Evolutionary conservation across 2,329 filamentous ascomycete genomes (phyloP), one percentile per base, ranked within the genome.

Genomic region (Akanthomyces lecanii): DNA sequence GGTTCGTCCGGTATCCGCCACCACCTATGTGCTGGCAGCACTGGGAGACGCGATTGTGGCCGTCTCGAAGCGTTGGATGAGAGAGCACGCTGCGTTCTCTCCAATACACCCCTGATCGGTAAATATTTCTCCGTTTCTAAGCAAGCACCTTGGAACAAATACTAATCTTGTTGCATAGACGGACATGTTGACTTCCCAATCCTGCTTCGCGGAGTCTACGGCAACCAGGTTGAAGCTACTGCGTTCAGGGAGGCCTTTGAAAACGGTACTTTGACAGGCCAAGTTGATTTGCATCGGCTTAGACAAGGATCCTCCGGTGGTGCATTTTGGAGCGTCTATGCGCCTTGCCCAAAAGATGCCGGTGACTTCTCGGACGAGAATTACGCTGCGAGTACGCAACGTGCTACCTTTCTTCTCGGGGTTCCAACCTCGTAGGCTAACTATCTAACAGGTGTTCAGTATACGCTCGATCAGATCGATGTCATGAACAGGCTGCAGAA

Each of bases 271-370:
- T 76, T 96, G 58, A 71, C 74, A 0, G 81, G 81, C 4, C 90
- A 98, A 67, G 89, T 95, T 59, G 94, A 98, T 73, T 78, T 97
- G 10, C 87, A 89, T 1, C 86, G 93, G 5, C 81, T 97, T 54
- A 81, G 84, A 42, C 75, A 85, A 56, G 92, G 93, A 1, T 81
- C 82, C 67, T 86, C 89, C 66, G 92, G 92, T 45, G 94, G 92
- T 62, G 88, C 90, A n/a, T 97, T 97, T 73, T 97, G 93, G 94
- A 93, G 89, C 72, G 91, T 95, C 11, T 98, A 83, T 70, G 86
- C 89, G 47, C 85, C 85, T 0, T 97, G 93, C 71, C 92, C 93
- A 0, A 74, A 75, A 12, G 86, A 94, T 69, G 86, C 85, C 53
- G 82, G 82, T 5, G 86, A 96, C 74, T 92, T 91, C 70, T 89